Percentiles rank a stretch among this genome's conserved stretches.
phyloP scores from a whole-genome alignment of 1,284 basidiomycete genomes.

The Melampsora allii-populina region DNA sequence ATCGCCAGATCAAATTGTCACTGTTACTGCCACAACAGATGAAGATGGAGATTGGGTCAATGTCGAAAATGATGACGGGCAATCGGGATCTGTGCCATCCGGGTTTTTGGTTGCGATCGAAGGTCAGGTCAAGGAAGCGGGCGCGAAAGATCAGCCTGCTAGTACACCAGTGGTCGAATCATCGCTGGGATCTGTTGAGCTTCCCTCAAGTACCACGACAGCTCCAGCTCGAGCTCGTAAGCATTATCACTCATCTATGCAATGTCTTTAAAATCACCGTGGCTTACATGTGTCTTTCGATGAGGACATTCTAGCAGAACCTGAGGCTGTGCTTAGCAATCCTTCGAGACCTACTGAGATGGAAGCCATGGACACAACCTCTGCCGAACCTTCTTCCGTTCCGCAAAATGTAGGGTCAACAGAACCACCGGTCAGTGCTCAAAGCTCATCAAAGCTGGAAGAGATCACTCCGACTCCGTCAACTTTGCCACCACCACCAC shows the following conservation, averaged over 20 bases:
- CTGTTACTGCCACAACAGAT: constrained; percentile 32
- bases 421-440: not conserved
- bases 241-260: not conserved
- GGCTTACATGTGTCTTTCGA: no score
- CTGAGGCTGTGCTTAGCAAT: not conserved
- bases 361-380: not conserved
- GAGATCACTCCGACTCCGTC: not conserved
- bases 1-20: constrained; percentile 16
- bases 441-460: constrained; percentile 8
- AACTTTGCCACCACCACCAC: constrained; percentile 22
- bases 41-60: constrained; percentile 38
- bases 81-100: constrained; percentile 34
- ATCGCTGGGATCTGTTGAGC: not conserved
- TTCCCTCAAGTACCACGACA: not conserved
- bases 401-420: not conserved
- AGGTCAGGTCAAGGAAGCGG: not conserved
- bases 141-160: not conserved
- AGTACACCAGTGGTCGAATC: not conserved
- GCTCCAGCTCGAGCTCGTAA: not conserved
- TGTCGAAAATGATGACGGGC: constrained; percentile 10
- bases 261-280: no score
- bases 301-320: no score
- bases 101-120: constrained; percentile 37
- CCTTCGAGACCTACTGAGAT: not conserved
- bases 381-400: not conserved